These are phyloP conservation scores for Tricholoma furcatifolium DNA, from an alignment of 768 basidiomycete species.

Conservation along the genomic window DNA sequence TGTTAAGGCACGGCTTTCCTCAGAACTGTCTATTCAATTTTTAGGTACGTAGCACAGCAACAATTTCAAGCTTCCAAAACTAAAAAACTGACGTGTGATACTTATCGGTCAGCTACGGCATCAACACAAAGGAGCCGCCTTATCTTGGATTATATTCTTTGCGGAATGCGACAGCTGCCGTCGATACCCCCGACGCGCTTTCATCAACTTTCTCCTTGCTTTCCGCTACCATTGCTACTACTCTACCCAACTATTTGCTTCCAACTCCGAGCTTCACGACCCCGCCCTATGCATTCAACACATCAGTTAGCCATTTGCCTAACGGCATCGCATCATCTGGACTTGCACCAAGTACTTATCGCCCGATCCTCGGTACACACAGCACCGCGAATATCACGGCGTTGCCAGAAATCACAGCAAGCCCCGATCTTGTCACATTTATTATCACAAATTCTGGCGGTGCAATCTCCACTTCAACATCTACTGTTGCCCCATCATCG, in stretches of 20 bases:
- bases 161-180: slow-evolving; percentile 40
- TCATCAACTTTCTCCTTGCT: slow-evolving; percentile 55
- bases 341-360: slow-evolving; percentile 73
- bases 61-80: too few relatives aligned
- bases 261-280: slow-evolving; percentile 63
- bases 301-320: slow-evolving; percentile 53
- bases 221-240: slow-evolving; percentile 65
- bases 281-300: slow-evolving; percentile 67
- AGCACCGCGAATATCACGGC: slow-evolving; percentile 44
- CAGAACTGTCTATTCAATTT: slow-evolving; percentile 75
- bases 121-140: slow-evolving; percentile 70
- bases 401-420: slow-evolving; percentile 54
- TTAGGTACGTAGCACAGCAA: slow-evolving; percentile 49
- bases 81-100: neutral
- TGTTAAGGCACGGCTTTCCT: slow-evolving; percentile 60
- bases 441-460: slow-evolving; percentile 58
- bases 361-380: slow-evolving; percentile 47
- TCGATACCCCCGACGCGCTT: slow-evolving; percentile 40
- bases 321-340: slow-evolving; percentile 60
- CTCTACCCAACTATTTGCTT: slow-evolving; percentile 69
- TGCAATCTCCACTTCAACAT: slow-evolving; percentile 50
- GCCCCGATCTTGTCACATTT: slow-evolving; percentile 52
- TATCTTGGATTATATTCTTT: slow-evolving; percentile 76
- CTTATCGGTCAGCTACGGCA: slow-evolving; percentile 60
- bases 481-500: slow-evolving; percentile 41